Percentiles rank a stretch among this genome's conserved stretches.
phyloP scores from a whole-genome alignment of 805 yeast genomes.

The Zygosaccharomyces pseudorouxii region DNA sequence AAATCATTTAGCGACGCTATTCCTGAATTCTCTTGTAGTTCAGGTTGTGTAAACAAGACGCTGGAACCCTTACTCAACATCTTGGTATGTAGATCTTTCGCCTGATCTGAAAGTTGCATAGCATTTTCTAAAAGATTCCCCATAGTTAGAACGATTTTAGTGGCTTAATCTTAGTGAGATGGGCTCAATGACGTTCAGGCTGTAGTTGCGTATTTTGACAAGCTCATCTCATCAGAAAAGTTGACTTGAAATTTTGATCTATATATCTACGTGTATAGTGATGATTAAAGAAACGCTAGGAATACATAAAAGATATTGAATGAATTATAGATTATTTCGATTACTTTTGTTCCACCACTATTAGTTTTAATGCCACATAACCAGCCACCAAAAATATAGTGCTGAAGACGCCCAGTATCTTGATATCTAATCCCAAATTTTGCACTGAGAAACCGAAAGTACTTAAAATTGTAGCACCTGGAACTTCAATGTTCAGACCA shows the following conservation, averaged over 20 bases:
- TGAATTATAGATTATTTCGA: background rate
- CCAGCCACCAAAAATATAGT: constrained; percentile 60
- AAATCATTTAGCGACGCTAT: constrained; percentile 42
- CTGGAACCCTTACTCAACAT: constrained; percentile 52
- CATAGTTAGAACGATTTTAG: background rate
- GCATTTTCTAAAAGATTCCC: constrained; percentile 10
- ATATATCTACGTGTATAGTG: constrained; percentile 2
- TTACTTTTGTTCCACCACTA: constrained; percentile 71
- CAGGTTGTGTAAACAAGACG: constrained; percentile 60
- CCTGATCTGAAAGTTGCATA: constrained; percentile 38
- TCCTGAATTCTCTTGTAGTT: constrained; percentile 50
- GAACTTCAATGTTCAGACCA: constrained; percentile 91
- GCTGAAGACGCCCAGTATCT: constrained; percentile 54
- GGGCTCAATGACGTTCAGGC: background rate
- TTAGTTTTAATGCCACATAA: constrained; percentile 64
- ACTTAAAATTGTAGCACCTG: constrained; percentile 94
- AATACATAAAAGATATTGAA: background rate
- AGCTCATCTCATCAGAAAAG: constrained; percentile 12
- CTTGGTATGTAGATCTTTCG: constrained; percentile 53
- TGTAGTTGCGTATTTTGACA: background rate
- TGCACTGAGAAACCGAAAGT: constrained; percentile 91
- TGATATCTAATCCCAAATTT: constrained; percentile 64
- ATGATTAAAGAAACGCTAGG: background rate
- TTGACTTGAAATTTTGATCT: background rate
- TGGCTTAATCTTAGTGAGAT: too few species aligned